Conservation (phyloP, 345 rosid genomes). For the Gossypium stocksii region DNA sequence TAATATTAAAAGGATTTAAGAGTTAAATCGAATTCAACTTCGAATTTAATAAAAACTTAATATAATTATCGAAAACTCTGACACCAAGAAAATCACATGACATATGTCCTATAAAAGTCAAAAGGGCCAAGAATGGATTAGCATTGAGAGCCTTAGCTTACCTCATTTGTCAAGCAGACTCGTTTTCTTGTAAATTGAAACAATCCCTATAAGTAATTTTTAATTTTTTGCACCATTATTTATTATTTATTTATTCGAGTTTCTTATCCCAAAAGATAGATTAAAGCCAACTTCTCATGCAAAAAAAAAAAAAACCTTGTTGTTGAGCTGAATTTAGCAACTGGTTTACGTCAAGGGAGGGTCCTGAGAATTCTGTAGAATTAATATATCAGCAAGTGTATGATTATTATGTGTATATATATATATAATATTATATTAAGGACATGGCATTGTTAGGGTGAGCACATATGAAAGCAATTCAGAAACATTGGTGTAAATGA, state of each 20-base stretch:
- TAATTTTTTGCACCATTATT: neutral
- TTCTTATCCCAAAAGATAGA: neutral
- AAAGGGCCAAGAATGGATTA: neutral
- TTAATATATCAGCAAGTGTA: neutral
- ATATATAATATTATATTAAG: neutral
- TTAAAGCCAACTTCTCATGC: neutral
- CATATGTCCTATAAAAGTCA: neutral
- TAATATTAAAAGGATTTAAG: too few relatives aligned
- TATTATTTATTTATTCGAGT: neutral
- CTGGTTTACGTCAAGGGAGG: neutral
- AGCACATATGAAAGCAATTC: neutral
- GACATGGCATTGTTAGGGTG: neutral
- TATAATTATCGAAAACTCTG: too few relatives aligned
- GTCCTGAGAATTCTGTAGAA: neutral
- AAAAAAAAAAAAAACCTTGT: neutral
- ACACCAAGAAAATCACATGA: neutral
- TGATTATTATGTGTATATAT: neutral
- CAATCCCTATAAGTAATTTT: neutral
- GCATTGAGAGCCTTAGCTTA: neutral
- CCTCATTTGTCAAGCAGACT: constrained; percentile 7
- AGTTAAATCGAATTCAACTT: too few relatives aligned
- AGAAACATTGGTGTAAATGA: neutral
- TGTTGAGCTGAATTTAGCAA: neutral
- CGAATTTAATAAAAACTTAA: too few relatives aligned
- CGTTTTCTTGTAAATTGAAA: constrained; percentile 7